phyloP scores from a whole-genome alignment of 2,329 filamentous ascomycete species.

The Neofusicoccum cordaticola region DNA sequence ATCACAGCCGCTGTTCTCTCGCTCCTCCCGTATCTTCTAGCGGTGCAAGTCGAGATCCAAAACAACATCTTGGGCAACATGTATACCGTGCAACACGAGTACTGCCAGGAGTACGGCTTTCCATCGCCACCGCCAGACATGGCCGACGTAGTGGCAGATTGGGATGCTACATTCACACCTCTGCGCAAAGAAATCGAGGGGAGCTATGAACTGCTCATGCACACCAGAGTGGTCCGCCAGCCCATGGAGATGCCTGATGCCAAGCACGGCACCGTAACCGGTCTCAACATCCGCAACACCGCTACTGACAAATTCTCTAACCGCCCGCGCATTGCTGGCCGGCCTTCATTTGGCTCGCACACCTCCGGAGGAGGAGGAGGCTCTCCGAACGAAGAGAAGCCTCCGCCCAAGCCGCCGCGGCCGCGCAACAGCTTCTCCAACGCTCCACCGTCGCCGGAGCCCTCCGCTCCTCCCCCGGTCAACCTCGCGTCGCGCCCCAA shows the following conservation, averaged over 20 bases:
- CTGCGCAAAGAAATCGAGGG: conserved; percentile 65
- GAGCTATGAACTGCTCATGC: conserved; percentile 58
- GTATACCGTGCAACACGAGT: conserved; percentile 74
- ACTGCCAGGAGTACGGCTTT: conserved; percentile 66
- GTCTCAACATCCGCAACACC: conserved; percentile 46
- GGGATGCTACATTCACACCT: conserved; percentile 62
- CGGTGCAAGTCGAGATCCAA: conserved; percentile 70
- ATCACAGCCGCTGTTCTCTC: conserved; percentile 69
- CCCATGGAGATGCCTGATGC: conserved; percentile 51
- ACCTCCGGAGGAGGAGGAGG: neutral
- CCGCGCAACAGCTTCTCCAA: conserved; percentile 8
- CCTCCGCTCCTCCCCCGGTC: conserved; percentile 3
- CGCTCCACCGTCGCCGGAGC: conserved; percentile 9
- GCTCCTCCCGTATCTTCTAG: conserved; percentile 69
- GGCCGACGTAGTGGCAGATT: conserved; percentile 65
- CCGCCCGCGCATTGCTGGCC: conserved; percentile 12
- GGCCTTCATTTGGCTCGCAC: conserved; percentile 27
- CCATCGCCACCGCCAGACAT: conserved; percentile 71
- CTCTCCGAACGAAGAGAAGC: neutral
- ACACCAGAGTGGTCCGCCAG: conserved; percentile 64
- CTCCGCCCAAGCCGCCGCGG: conserved; percentile 14
- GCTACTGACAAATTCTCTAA: conserved; percentile 28
- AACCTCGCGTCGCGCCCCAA: conserved; percentile 30
- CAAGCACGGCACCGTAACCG: conserved; percentile 45
- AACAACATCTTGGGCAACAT: conserved; percentile 74